A percentile compares a stretch with the other conserved stretches of the same genome.
These are phyloP conservation scores for Colletotrichum lentis DNA, from an alignment of 2,329 filamentous ascomycete species.

Conservation along the genomic window DNA sequence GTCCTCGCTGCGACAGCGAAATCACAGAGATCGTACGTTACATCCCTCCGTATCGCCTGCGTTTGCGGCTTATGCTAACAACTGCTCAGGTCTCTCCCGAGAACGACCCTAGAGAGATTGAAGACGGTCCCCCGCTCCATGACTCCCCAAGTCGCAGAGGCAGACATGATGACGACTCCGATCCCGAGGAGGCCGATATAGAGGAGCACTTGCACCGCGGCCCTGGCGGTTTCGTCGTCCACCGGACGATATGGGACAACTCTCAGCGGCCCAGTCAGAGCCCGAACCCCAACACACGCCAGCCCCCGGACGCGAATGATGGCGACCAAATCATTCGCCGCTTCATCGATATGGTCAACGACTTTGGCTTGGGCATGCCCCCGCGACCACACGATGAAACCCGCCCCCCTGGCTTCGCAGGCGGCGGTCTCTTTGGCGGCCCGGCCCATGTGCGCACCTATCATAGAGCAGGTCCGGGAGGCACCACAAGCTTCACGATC, in stretches of 20 bases:
- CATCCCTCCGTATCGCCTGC: not conserved
- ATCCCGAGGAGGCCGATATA: conserved; percentile 67
- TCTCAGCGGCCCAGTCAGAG: conserved; percentile 26
- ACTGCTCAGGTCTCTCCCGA: conserved; percentile 59
- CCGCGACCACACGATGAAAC: conserved; percentile 30
- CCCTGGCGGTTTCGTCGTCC: conserved; percentile 53
- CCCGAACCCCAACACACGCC: conserved; percentile 9
- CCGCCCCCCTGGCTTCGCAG: conserved; percentile 35
- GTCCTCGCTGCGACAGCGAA: conserved; percentile 80
- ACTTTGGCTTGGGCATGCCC: conserved; percentile 43
- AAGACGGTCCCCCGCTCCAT: conserved; percentile 41
- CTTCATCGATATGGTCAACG: conserved; percentile 56
- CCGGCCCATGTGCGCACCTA: conserved; percentile 50
- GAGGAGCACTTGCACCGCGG: conserved; percentile 57
- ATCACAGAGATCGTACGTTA: conserved; percentile 84
- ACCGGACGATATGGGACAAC: conserved; percentile 46
- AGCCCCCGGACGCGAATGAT: conserved; percentile 41
- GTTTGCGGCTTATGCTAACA: conserved; percentile 39
- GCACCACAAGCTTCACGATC: conserved; percentile 60
- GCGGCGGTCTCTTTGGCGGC: conserved; percentile 40
- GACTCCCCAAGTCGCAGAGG: conserved; percentile 38
- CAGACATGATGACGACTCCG: conserved; percentile 55
- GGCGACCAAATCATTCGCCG: conserved; percentile 52
- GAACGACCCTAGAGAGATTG: conserved; percentile 67
- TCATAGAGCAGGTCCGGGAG: conserved; percentile 49